These are phyloP conservation scores for Euphrasia confusa DNA, from an alignment of 257 asterid species.

Conservation along the genomic window DNA sequence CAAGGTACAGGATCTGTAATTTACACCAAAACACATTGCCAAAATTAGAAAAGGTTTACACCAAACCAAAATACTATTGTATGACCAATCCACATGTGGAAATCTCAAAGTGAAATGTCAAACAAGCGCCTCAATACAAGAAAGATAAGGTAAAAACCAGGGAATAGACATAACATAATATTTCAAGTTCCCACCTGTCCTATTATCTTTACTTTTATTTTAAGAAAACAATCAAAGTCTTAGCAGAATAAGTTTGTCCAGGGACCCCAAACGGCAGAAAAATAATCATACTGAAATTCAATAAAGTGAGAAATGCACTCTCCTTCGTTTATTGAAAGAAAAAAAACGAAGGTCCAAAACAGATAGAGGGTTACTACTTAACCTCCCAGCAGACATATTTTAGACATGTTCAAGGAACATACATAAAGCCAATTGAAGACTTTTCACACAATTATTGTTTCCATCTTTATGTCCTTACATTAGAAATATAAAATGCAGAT, in stretches of 20 bases:
- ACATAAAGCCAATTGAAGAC: background rate
- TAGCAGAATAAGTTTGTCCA: conserved; percentile 10
- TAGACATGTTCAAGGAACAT: conserved; percentile 10
- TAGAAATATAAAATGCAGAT: no score
- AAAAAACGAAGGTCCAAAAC: conserved; percentile 2
- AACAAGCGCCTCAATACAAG: background rate
- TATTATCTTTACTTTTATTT: no score
- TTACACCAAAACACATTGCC: conserved; percentile 19
- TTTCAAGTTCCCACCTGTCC: no score
- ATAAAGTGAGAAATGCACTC: background rate
- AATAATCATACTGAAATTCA: conserved; percentile 6
- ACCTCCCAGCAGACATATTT: conserved; percentile 5
- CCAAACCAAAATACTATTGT: conserved; percentile 9
- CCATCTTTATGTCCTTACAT: no score
- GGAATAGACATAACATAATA: background rate
- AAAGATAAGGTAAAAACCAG: background rate
- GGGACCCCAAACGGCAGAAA: background rate
- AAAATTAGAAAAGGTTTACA: conserved; percentile 4
- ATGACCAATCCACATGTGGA: conserved; percentile 4
- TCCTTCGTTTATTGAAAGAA: no score
- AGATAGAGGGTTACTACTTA: no score
- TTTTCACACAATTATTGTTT: no score
- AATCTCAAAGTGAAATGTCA: conserved; percentile 14
- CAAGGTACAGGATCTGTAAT: conserved; percentile 64
- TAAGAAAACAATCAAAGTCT: background rate